Evolutionary conservation across 768 basidiomycete species (phyloP).

Genomic region (Amanita jacksonii): DNA sequence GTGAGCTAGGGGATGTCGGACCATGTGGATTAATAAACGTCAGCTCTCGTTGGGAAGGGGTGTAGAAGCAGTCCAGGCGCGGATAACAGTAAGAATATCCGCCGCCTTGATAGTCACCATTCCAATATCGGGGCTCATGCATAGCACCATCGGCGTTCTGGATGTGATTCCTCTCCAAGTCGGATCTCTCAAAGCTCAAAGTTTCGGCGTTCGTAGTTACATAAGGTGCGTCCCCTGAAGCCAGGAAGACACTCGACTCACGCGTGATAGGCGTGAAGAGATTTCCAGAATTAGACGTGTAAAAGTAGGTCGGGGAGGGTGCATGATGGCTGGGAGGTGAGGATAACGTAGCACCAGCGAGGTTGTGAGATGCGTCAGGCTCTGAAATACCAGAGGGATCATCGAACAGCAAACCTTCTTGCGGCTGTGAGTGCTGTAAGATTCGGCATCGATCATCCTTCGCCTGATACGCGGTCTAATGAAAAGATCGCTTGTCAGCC

Average conservation of each 20-base stretch:
- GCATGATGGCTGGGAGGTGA: constrained; percentile 8
- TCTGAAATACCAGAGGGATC: constrained; percentile 13
- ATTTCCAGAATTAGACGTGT: constrained; percentile 17
- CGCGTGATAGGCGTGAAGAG: constrained; percentile 6
- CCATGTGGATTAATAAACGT: background rate
- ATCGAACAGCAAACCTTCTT: constrained; percentile 22
- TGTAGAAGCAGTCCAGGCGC: constrained; percentile 21
- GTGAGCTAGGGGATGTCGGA: background rate
- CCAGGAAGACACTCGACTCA: background rate
- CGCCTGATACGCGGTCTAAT: constrained; percentile 11
- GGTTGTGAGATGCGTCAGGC: constrained; percentile 7
- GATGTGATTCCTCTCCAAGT: constrained; percentile 1
- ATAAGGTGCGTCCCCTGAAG: background rate
- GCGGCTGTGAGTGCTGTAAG: constrained; percentile 24
- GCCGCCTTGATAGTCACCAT: constrained; percentile 11
- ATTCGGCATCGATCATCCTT: constrained; percentile 13
- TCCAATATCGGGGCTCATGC: constrained; percentile 11
- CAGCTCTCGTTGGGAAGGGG: constrained; percentile 19
- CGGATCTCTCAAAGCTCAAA: background rate
- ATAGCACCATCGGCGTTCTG: background rate
- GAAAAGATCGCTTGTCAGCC: constrained; percentile 13
- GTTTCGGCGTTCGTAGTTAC: background rate
- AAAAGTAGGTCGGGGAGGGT: constrained; percentile 28
- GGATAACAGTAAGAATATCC: constrained; percentile 9
- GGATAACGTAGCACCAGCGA: constrained; percentile 4